Evolutionary conservation across 2,329 filamentous ascomycete species (phyloP).

Genomic region (Knoxdaviesia capensis): DNA sequence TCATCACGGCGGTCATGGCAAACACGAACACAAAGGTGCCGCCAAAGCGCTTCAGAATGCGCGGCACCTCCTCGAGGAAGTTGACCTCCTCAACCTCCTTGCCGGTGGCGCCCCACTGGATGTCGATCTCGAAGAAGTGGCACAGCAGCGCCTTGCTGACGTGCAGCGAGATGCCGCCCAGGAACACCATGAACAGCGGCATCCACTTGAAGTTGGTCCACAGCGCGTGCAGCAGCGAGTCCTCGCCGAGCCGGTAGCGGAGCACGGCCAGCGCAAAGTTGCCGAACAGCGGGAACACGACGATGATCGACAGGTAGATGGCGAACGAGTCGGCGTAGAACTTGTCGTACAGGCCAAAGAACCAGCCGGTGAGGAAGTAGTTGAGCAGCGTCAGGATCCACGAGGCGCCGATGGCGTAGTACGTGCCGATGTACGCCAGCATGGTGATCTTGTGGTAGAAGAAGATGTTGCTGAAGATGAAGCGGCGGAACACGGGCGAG

Average conservation of each 20-base stretch:
- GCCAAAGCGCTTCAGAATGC: slow-evolving; percentile 31
- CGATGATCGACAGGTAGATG: slow-evolving; percentile 39
- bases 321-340: slow-evolving; percentile 49
- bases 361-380: slow-evolving; percentile 55
- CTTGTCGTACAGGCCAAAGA: slow-evolving; percentile 43
- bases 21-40: slow-evolving; percentile 30
- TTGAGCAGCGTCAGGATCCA: slow-evolving; percentile 48
- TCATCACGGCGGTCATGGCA: slow-evolving; percentile 21
- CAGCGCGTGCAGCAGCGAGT: slow-evolving; percentile 22
- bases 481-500: slow-evolving; percentile 40
- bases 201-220: slow-evolving; percentile 42
- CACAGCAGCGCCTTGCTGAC: slow-evolving; percentile 19
- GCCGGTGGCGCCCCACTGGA: slow-evolving; percentile 32
- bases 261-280: slow-evolving; percentile 40
- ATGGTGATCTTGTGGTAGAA: slow-evolving; percentile 51
- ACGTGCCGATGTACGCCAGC: slow-evolving; percentile 49
- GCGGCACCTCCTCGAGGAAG: slow-evolving; percentile 34
- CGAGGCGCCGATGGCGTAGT: slow-evolving; percentile 49
- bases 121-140: slow-evolving; percentile 21
- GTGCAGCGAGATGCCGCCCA: slow-evolving; percentile 22
- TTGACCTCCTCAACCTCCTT: slow-evolving; percentile 36
- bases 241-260: slow-evolving; percentile 38
- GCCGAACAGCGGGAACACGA: slow-evolving; percentile 43
- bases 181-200: slow-evolving; percentile 26
- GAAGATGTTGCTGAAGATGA: slow-evolving; percentile 39